Base-by-base conservation (phyloP, 345 rosid genomes). In the Limnanthes douglasii region DNA sequence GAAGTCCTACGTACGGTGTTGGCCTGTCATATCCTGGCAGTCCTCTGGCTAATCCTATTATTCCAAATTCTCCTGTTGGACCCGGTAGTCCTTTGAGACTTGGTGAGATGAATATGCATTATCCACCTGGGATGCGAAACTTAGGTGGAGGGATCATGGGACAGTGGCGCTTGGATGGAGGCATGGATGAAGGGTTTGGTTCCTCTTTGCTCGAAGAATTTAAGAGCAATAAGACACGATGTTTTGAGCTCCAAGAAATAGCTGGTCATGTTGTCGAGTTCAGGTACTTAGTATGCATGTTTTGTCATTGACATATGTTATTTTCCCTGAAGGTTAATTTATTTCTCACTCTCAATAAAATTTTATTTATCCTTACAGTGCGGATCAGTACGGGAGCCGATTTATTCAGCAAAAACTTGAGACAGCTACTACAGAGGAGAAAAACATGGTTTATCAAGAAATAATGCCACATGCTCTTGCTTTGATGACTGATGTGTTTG, bases 191-290 rank as follows among this genome's bases (percentile, higher is more conserved):
- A 28, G 52, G 60, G 45, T 72, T 66, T 53, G 72, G 55, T 10
- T 72, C 86, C 19, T 72, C 85, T 15, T 54, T 75, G 43, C 67
- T 79, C 10, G 93, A 75, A 61, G 81, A 79, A 59, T 79, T 79
- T 41, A 79, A 79, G 55, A 60, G 71, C 49, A 69, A 75, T 31
- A 75, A 80, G 56, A 57, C 78, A 19, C 72, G 69, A 44, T 66
- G 73, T 12, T 57, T 79, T 11, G 76, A 79, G 53, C 72, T 79
- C 43, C 60, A 72, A 3, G 93, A 79, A 57, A 79, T 79, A 30
- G 64, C 68, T 18, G 60, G 82, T 18, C 82, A 79, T 51, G 75
- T 75, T 18, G 82, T 72, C 21, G 93, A 75, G 60, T 79, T 79
- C 64, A 79, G 78, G 93, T 69, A 62, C 11, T 15, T 30, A 10